phyloP scores from a whole-genome alignment of 108 stramenopile species.

The Nitzschia sp. region DNA sequence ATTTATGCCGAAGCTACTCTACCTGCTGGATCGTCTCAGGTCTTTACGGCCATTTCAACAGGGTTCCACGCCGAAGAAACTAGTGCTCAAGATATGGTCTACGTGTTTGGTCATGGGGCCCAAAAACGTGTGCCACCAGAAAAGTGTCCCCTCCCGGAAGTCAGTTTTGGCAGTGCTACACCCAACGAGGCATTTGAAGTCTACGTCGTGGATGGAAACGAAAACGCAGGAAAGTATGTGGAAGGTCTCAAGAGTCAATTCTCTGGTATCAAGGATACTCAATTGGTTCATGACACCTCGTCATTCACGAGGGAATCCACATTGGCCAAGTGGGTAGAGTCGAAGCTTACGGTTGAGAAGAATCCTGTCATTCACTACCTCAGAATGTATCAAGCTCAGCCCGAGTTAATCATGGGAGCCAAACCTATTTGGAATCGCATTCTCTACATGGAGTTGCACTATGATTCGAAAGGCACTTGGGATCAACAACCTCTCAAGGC shows the following conservation, averaged over 20 bases:
- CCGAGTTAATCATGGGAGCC: constrained; percentile 1
- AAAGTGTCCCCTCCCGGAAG: neutral
- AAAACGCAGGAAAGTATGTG: neutral
- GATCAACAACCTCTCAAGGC: neutral
- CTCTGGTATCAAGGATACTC: neutral
- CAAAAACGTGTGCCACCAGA: neutral
- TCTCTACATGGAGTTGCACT: constrained; percentile 15
- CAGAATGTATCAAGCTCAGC: neutral
- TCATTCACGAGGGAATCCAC: neutral
- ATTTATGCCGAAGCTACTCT: neutral
- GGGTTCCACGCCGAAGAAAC: neutral
- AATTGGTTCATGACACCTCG: neutral
- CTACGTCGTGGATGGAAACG: neutral
- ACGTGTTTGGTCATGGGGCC: constrained; percentile 1
- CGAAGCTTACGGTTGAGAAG: neutral
- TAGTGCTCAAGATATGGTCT: constrained; percentile 5
- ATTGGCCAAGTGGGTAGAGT: neutral
- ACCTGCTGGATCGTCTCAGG: neutral
- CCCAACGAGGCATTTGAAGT: neutral
- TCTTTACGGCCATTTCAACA: constrained; percentile 1
- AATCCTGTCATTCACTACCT: constrained; percentile 12
- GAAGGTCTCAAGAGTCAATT: neutral
- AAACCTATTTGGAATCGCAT: constrained; percentile 1
- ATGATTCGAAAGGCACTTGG: constrained; percentile 16
- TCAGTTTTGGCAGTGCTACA: neutral